phyloP scores from a whole-genome alignment of 805 yeast genomes.

The Starmera pachycereana region DNA sequence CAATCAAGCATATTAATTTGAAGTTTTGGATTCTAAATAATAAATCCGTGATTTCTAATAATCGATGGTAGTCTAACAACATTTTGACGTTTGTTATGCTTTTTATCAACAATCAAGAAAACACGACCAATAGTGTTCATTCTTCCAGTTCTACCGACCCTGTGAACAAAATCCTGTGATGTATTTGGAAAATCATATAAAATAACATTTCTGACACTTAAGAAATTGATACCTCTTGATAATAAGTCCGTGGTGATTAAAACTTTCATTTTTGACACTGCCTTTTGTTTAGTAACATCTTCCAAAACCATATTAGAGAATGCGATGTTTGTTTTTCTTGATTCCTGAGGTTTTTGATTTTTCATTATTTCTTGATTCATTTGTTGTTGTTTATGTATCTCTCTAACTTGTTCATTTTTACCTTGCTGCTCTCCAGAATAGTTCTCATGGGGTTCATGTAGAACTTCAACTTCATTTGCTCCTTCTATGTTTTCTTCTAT shows the following conservation, averaged over 20 bases:
- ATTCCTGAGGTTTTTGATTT: slow-evolving; percentile 1
- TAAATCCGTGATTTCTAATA: slow-evolving; percentile 26
- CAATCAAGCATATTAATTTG: background rate
- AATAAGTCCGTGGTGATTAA: slow-evolving; percentile 81
- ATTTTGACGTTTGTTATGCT: slow-evolving; percentile 60
- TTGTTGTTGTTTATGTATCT: background rate
- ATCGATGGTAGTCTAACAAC: slow-evolving; percentile 71
- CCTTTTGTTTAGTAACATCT: slow-evolving; percentile 1
- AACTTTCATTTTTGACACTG: slow-evolving; percentile 38
- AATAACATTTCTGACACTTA: slow-evolving; percentile 70
- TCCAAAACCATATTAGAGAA: slow-evolving; percentile 25
- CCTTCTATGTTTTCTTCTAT: slow-evolving; percentile 3
- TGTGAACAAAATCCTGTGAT: slow-evolving; percentile 51
- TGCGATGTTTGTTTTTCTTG: slow-evolving; percentile 13
- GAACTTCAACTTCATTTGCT: slow-evolving; percentile 1
- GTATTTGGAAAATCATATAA: slow-evolving; percentile 79
- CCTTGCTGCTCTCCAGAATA: too few species aligned
- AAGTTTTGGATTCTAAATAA: background rate
- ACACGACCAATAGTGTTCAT: slow-evolving; percentile 87
- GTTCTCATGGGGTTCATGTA: background rate
- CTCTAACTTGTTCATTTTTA: slow-evolving; percentile 5
- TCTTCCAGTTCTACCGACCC: slow-evolving; percentile 93
- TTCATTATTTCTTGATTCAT: background rate
- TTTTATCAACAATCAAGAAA: slow-evolving; percentile 61
- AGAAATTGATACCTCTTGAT: slow-evolving; percentile 85